Evolutionary conservation across 176 grass and related monocot species (phyloP), one percentile per base, ranked within the genome.

Genomic region (Typha latifolia): DNA sequence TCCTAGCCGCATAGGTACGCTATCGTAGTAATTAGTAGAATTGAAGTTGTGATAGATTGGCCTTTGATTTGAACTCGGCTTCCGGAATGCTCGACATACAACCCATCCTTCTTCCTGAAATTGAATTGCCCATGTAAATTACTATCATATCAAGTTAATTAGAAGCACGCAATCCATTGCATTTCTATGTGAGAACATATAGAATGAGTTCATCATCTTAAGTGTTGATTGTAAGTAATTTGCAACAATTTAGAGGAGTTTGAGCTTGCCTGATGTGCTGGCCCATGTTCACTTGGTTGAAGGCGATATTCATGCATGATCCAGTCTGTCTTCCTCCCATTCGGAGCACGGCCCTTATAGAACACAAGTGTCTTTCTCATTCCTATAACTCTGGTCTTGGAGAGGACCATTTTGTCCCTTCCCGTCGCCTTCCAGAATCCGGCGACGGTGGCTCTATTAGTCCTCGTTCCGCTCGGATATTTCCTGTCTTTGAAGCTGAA

Each of bases 301-400:
- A 97, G 86, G 6, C 94, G 81, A 49, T 93, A 97, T 68, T 97
- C 94, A 31, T 97, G 94, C 63, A 93, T 93, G 70, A 97, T 97
- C 94, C 94, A 97, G 70, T 97, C 88, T 0, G 85, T 90, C 70
- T 85, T 92, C 10, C 73, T 50, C 0, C 91, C 91, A n/a, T 91
- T 88, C 1, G 84, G 91, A 0, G 91, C 91, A 3, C 91, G 85
- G 15, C 94, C 94, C 6, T 85, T 83, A 85, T 97, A 97, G 89
- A 97, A 97, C 27, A 97, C 94, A 0, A 97, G 94, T 7, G 94
- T 97, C 81, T 97, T 97, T 32, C 94, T 86, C 94, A 97, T 92
- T 19, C 94, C 94, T 70, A 96, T 96, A 1, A 96, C 63, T 65
- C 32, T 66, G 22, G 72, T 49, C 21, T 82, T 72, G 1, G 86